Evolutionary conservation across 345 rosid species (phyloP), one percentile per base, ranked within the genome.

Genomic region (Capsella bursapastoris): DNA sequence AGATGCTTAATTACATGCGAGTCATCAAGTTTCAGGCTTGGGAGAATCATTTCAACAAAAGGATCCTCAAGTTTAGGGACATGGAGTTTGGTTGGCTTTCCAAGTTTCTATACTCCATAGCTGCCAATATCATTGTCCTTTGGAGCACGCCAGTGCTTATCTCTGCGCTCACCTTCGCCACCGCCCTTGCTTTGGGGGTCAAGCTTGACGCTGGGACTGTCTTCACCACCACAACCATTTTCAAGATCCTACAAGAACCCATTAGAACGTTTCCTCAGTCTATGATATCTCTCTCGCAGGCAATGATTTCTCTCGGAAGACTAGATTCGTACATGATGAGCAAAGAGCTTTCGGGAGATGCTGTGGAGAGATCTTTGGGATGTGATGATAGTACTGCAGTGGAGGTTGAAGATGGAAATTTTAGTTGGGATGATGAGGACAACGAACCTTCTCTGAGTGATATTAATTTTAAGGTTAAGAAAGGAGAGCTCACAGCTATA

Each of bases 21-120:
- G 96, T 94, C 78, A 94, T 94, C 62, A 94, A 91, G 81, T 91
- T 94, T 79, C 98, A 94, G 63, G 95, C 97, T 11, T 94, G 98
- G 97, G 97, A 94, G 78, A 85, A 87, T 25, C 97, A 94, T 80
- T 94, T 91, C 84, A 87, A 88, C 61, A 83, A 86, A 77, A 87
- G 90, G 86, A 91, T 94, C 64, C 84, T 80, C 5, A 66, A 76
- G 3, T 90, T 88, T 68, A 86, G 98, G 5, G 90, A 91, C 8
- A 77, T 78, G 8, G 98, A 94, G 73, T 94, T 86, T 40, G 77
- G 75, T 18, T 94, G 97, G 97, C 87, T 91, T 8, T 75, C 89
- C 74, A 90, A 91, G 82, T 94, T 94, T 80, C 50, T 91, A 73
- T 89, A 87, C 84, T 90, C 96, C 0, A 64, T 94, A 31, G 69